A percentile compares a stretch with the other conserved stretches of the same genome.
Evolutionary conservation across 768 basidiomycete species (phyloP).

Genomic region (Fistulinella prunicolor): DNA sequence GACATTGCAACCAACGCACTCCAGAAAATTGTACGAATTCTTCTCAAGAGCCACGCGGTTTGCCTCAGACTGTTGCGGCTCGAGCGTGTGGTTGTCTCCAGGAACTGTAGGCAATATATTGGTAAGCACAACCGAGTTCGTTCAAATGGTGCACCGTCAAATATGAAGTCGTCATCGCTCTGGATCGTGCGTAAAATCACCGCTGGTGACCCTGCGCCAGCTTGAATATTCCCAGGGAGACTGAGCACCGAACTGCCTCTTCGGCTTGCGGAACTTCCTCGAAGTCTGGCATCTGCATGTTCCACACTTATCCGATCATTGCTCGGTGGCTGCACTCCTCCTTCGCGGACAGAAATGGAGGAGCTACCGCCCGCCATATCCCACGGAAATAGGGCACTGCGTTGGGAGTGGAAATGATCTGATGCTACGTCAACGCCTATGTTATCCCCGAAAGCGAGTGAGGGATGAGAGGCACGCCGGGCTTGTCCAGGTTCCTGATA

Average conservation of each 20-base stretch:
- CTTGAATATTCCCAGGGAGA: slow-evolving; percentile 41
- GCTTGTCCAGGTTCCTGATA: slow-evolving; percentile 82
- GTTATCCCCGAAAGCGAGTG: slow-evolving; percentile 48
- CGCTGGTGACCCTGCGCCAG: slow-evolving; percentile 49
- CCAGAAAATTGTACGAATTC: slow-evolving; percentile 77
- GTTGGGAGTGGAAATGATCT: slow-evolving; percentile 51
- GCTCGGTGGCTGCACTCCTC: slow-evolving; percentile 31
- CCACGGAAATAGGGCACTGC: slow-evolving; percentile 78
- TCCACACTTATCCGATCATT: slow-evolving; percentile 50
- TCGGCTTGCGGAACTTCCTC: slow-evolving; percentile 53
- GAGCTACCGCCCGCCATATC: slow-evolving; percentile 75
- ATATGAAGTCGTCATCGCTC: slow-evolving; percentile 60
- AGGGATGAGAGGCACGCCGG: slow-evolving; percentile 63
- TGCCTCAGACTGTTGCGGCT: slow-evolving; percentile 54
- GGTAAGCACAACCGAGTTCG: slow-evolving; percentile 3
- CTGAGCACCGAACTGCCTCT: slow-evolving; percentile 60
- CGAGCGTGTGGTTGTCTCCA: slow-evolving; percentile 29
- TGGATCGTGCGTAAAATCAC: slow-evolving; percentile 39
- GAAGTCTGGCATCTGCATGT: slow-evolving; percentile 49
- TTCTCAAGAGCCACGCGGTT: slow-evolving; percentile 63
- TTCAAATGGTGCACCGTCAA: slow-evolving; percentile 49
- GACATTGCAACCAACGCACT: slow-evolving; percentile 42
- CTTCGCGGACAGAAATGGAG: slow-evolving; percentile 40
- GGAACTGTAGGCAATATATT: slow-evolving; percentile 26
- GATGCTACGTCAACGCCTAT: slow-evolving; percentile 45